These are phyloP conservation scores for Lycium barbarum DNA, from an alignment of 257 asterid genomes.

Conservation along the genomic window DNA sequence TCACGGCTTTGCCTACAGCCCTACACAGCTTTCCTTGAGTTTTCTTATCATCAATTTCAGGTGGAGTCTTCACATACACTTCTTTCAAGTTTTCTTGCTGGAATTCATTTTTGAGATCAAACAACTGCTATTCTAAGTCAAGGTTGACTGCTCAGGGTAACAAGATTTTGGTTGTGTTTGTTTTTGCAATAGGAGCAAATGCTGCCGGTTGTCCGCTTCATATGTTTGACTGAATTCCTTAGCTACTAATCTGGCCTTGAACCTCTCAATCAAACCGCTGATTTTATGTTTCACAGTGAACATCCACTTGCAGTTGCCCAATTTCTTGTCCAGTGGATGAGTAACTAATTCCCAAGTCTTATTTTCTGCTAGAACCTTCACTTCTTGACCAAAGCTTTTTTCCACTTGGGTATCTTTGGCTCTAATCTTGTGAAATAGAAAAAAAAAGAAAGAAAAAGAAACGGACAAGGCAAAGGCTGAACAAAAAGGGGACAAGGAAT, in stretches of 20 bases:
- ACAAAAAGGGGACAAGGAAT: no score
- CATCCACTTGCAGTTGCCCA: slow-evolving; percentile 10
- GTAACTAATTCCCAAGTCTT: neutral
- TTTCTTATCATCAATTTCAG: neutral
- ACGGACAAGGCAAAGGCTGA: no score
- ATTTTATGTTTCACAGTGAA: neutral
- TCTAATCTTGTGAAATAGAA: neutral
- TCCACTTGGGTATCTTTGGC: neutral
- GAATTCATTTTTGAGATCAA: slow-evolving; percentile 6
- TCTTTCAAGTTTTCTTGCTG: neutral
- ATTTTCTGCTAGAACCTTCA: neutral
- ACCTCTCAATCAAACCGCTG: neutral
- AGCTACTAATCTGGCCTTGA: neutral
- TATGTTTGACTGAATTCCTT: neutral
- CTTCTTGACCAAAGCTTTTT: neutral
- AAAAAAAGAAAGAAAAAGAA: no score
- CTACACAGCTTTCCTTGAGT: neutral
- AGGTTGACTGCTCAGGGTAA: neutral
- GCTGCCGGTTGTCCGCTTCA: neutral
- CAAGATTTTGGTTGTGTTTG: neutral
- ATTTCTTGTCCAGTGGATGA: slow-evolving; percentile 18
- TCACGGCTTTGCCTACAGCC: neutral
- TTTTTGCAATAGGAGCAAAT: slow-evolving; percentile 7
- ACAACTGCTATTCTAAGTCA: neutral
- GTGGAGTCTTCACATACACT: neutral